Percentiles rank a stretch among this genome's conserved stretches.
These are phyloP conservation scores for Paspalum vaginatum DNA, from an alignment of 176 grass and related monocot genomes.

Conservation along the genomic window DNA sequence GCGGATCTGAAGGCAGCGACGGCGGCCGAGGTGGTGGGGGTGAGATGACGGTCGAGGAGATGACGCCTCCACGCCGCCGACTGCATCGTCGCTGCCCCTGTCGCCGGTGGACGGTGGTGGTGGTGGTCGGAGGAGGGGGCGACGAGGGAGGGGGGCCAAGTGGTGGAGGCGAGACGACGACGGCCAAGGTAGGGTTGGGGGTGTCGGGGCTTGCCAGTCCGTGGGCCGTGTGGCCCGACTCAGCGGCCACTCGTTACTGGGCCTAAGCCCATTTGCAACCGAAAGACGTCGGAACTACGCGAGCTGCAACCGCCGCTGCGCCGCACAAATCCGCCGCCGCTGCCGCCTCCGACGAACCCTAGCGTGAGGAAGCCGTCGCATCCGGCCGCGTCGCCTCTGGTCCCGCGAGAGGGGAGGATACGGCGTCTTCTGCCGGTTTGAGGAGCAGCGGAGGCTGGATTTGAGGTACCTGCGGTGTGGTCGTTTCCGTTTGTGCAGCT, in stretches of 20 bases:
- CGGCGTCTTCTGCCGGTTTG: neutral
- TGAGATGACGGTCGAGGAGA: conserved; percentile 48
- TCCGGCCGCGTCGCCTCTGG: neutral
- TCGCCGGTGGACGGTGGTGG: conserved; percentile 21
- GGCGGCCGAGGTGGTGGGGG: conserved; percentile 36
- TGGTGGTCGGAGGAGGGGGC: neutral
- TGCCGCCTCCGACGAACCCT: neutral
- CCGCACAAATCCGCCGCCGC: neutral
- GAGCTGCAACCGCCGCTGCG: too few relatives aligned
- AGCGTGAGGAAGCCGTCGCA: neutral
- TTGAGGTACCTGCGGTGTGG: neutral
- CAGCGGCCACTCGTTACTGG: neutral
- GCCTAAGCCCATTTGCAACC: neutral
- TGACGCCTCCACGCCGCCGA: conserved; percentile 52
- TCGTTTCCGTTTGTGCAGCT: neutral
- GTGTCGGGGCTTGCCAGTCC: neutral
- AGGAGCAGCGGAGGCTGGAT: neutral
- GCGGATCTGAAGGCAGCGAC: conserved; percentile 52
- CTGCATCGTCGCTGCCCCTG: conserved; percentile 52
- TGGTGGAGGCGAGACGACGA: conserved; percentile 21
- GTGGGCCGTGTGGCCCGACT: conserved; percentile 3
- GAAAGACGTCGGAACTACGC: neutral
- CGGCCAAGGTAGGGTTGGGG: neutral
- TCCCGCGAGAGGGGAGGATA: neutral
- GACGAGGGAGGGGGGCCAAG: conserved; percentile 15